phyloP scores from a whole-genome alignment of 768 basidiomycete genomes.

The Tylopilus felleus region DNA sequence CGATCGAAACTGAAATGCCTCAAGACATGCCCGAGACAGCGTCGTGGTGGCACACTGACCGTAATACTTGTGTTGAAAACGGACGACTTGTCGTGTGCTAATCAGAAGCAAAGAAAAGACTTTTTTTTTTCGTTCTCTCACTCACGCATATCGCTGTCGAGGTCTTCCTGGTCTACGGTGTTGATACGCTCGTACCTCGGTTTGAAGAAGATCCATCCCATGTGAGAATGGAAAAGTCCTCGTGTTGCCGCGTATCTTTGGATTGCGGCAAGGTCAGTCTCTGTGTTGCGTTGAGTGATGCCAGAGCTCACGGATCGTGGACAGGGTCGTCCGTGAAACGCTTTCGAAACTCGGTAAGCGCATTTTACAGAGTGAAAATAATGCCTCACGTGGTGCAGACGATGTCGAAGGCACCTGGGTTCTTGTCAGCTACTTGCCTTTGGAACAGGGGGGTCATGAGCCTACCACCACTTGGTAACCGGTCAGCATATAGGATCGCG shows the following conservation, averaged over 20 bases:
- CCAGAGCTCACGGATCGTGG: slow-evolving; percentile 10
- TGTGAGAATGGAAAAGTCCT: slow-evolving; percentile 8
- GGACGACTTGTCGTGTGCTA: neutral
- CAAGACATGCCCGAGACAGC: neutral
- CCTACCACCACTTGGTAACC: slow-evolving; percentile 8
- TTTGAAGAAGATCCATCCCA: slow-evolving; percentile 14
- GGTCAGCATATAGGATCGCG: neutral
- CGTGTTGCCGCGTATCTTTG: slow-evolving; percentile 11
- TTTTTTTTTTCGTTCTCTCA: neutral
- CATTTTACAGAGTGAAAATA: neutral
- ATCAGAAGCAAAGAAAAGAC: neutral
- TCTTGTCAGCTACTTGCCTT: neutral
- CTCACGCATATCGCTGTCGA: slow-evolving; percentile 6
- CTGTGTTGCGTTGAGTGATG: neutral
- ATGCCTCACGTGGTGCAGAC: slow-evolving; percentile 7
- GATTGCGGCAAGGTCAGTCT: neutral
- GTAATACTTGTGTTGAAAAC: slow-evolving; percentile 11
- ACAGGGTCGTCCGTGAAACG: slow-evolving; percentile 10
- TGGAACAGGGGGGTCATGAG: neutral
- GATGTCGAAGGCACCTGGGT: slow-evolving; percentile 11
- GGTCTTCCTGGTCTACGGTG: slow-evolving; percentile 7
- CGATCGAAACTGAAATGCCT: slow-evolving; percentile 9
- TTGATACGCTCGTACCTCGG: slow-evolving; percentile 7
- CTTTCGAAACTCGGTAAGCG: neutral
- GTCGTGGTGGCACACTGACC: neutral